Evolutionary conservation across 208 protist genomes (phyloP), one percentile per base, ranked within the genome.

Genomic region (Acanthamoeba divionensis): DNA sequence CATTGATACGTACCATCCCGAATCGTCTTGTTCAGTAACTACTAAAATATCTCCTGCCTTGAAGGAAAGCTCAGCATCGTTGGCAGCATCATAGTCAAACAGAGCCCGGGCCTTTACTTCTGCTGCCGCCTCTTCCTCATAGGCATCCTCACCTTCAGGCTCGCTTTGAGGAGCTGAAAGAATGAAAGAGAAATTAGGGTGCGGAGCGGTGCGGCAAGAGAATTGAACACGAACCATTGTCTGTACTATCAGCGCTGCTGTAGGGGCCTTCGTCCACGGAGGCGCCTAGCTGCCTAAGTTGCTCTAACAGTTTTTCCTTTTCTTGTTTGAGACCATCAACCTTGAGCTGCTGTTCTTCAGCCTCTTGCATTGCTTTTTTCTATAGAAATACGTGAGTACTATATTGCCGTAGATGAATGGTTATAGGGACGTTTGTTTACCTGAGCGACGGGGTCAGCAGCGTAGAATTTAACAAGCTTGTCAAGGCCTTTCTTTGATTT

Each of bases 401-500:
- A n/a, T n/a, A n/a, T n/a, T n/a, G n/a, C n/a, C n/a, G n/a, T n/a
- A n/a, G n/a, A n/a, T n/a, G n/a, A n/a, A n/a, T n/a, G n/a, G n/a
- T n/a, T n/a, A n/a, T n/a, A n/a, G n/a, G n/a, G n/a, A n/a, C n/a
- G n/a, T n/a, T n/a, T n/a, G n/a, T n/a, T n/a, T n/a, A n/a, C n/a
- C n/a, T 80, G 38, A 13, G 69, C 69, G 4, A 80, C 41, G 13
- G 69, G 69, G 33, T 80, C 69, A 15, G 31, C 26, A 0, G 31
- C 38, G 47, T 80, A 80, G 47, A 80, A 80, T 36, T 80, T 80
- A 26, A 80, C 69, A 13, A 80, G 47, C 69, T 80, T 80, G 47
- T 80, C 69, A 36, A 80, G 69, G 4, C 69, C 69, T 36, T 80
- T 80, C 41, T 80, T 80, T 41, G 69, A 80, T 9, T 50, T 80